These are phyloP conservation scores for Sparassis latifolia DNA, from an alignment of 1,284 basidiomycete species.

Conservation along the genomic window DNA sequence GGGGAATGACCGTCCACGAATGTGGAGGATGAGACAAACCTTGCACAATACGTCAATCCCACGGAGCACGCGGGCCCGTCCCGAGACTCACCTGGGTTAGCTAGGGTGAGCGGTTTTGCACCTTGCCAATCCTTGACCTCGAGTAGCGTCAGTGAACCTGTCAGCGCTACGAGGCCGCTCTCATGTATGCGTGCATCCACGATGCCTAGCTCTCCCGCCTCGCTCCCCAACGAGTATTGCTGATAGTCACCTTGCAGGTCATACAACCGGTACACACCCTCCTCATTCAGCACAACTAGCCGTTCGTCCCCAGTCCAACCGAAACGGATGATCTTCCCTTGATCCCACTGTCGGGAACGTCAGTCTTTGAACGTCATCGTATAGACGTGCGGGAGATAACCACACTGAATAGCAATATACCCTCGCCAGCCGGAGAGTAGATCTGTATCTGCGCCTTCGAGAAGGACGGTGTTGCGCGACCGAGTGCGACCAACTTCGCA, in stretches of 20 bases:
- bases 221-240: conserved; percentile 79
- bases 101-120: conserved; percentile 58
- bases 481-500: conserved; percentile 73
- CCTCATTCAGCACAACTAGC: conserved; percentile 85
- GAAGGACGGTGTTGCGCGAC: conserved; percentile 51
- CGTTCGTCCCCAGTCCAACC: conserved; percentile 82
- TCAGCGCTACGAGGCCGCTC: conserved; percentile 82
- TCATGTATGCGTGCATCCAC: conserved; percentile 83
- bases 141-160: conserved; percentile 69
- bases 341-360: conserved; percentile 65
- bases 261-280: conserved; percentile 88
- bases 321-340: conserved; percentile 71
- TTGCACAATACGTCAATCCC: conserved; percentile 18
- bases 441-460: conserved; percentile 76
- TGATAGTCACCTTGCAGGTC: conserved; percentile 82
- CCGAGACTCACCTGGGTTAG: conserved; percentile 58
- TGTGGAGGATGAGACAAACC: conserved; percentile 72
- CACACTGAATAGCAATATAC: conserved; percentile 62
- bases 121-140: conserved; percentile 86
- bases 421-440: conserved; percentile 69
- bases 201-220: conserved; percentile 82
- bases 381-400: conserved; percentile 32
- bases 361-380: conserved; percentile 12
- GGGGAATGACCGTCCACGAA: conserved; percentile 83
- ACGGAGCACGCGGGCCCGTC: not conserved